phyloP scores from a whole-genome alignment of 2,329 filamentous ascomycete species.

The Fusarium zealandicum region DNA sequence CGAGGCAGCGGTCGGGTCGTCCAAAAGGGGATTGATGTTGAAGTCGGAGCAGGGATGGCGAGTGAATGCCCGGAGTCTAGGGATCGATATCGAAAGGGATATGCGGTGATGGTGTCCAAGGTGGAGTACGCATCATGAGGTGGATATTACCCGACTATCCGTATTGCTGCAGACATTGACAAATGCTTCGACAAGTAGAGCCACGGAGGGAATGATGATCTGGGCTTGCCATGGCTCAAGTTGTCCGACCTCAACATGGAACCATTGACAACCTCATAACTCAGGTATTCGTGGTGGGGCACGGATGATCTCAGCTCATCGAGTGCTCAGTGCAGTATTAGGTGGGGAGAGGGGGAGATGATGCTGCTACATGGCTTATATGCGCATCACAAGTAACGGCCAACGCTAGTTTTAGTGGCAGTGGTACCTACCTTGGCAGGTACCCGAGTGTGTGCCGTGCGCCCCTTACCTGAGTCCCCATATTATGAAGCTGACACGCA shows the following conservation, averaged over 20 bases:
- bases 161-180: too few relatives aligned
- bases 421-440: constrained; percentile 19
- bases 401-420: constrained; percentile 14
- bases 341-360: constrained; percentile 31
- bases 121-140: constrained; percentile 6
- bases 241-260: constrained; percentile 15
- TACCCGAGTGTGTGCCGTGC: constrained; percentile 12
- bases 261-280: constrained; percentile 10
- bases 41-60: constrained; percentile 4
- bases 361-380: constrained; percentile 21
- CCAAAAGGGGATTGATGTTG: constrained; percentile 19
- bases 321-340: constrained; percentile 22
- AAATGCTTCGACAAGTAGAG: background rate
- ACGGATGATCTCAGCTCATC: constrained; percentile 28
- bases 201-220: background rate
- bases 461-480: constrained; percentile 1
- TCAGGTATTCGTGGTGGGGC: constrained; percentile 25
- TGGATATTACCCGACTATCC: background rate
- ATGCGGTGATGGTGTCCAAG: constrained; percentile 2
- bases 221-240: background rate
- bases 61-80: too few relatives aligned
- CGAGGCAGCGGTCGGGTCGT: constrained; percentile 6
- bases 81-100: constrained; percentile 7
- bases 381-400: constrained; percentile 10
- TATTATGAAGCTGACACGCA: constrained; percentile 32